Base-by-base conservation (phyloP, 495 filamentous ascomycete species). In the Penicillium waksmanii region DNA sequence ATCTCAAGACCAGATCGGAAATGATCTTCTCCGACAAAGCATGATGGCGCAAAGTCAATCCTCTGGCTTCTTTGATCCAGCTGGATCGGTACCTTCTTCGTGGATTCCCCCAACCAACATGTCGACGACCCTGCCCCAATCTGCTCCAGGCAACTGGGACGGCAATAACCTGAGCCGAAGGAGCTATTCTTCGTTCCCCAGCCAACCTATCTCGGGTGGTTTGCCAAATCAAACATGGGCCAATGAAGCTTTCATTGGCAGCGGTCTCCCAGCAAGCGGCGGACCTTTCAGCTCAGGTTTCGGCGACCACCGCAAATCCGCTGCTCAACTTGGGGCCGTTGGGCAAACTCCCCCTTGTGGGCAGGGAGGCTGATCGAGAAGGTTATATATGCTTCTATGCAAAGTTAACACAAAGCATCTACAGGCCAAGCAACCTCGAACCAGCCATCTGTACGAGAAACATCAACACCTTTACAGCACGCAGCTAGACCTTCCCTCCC, bases 331-430 rank as follows among this genome's bases (percentile, higher is more conserved):
- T 42, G 77, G 75, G n/a, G 71, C 77, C 36, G 74, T 80, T 40
- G 78, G 77, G 6, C 75, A 79, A 48, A 82, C 73, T 31, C 76
- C 80, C 15, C 78, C 73, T 19, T 80, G 74, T 51, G 80, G 78
- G 25, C 80, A 83, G 53, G 77, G 74, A 38, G 78, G 80, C 46
- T 82, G 78, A 82, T 66, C 19, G 13, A 4, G 13, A 10, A 8
- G 23, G 33, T 38, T 42, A 34, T 18, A 27, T 51, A 33, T 40
- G 50, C 38, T 36, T 34, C 27, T 48, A 8, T 56, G 54, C 54
- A 55, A 48, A n/a, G 2, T 7, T 31, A 25, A 48, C 23, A 48
- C 46, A 48, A 48, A 25, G 21, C 21, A 27, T 27, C 23, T 48
- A 13, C 21, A 19, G 9, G 23, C 10, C 15, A 27, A 12, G 46